Conservation (phyloP, 768 basidiomycete species). For the Suillus hirtellus region DNA sequence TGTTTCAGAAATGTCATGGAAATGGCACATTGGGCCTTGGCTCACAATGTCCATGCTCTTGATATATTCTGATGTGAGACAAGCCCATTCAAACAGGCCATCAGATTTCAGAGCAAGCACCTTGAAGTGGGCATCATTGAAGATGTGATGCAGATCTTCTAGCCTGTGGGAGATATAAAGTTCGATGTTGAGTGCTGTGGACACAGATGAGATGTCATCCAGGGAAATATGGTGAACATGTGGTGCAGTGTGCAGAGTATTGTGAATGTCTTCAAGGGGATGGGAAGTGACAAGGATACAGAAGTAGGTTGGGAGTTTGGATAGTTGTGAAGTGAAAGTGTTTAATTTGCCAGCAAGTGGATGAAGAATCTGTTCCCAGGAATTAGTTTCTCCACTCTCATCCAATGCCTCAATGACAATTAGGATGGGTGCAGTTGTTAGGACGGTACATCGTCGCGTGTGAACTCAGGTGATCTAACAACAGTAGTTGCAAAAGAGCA, state of each 20-base stretch:
- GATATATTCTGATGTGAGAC: slow-evolving; percentile 10
- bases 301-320: slow-evolving; percentile 9
- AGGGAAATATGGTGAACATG: slow-evolving; percentile 5
- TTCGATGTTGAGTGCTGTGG: slow-evolving; percentile 8
- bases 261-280: slow-evolving; percentile 7
- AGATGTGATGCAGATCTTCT: not conserved
- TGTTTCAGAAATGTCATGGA: not conserved
- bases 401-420: slow-evolving; percentile 29
- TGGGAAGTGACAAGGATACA: slow-evolving; percentile 22
- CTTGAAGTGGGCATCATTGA: not conserved
- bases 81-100: slow-evolving; percentile 15
- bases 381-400: slow-evolving; percentile 13
- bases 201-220: slow-evolving; percentile 2
- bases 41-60: not conserved
- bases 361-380: slow-evolving; percentile 16
- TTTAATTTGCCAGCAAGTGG: not conserved
- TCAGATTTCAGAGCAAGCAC: slow-evolving; percentile 6
- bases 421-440: slow-evolving; percentile 25
- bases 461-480: too few relatives aligned
- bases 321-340: not conserved
- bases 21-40: not conserved
- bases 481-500: too few relatives aligned
- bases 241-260: slow-evolving; percentile 7
- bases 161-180: slow-evolving; percentile 7
- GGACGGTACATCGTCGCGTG: too few relatives aligned